Evolutionary conservation across 805 yeast species (phyloP), one percentile per base, ranked within the genome.

Genomic region (Citeromyces nyonsensis): DNA sequence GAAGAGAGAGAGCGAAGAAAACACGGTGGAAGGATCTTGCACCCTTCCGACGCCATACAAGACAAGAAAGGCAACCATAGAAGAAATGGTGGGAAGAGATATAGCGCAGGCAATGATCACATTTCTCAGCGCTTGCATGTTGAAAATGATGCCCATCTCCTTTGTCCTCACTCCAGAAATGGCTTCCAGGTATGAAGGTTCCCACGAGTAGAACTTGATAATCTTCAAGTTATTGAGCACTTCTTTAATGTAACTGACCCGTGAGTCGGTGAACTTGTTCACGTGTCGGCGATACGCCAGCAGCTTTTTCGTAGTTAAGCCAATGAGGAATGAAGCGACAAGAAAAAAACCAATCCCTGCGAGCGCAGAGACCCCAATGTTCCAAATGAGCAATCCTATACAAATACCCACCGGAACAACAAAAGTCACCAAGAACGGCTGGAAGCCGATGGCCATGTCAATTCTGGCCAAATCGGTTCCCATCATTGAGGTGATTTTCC

Each of bases 161-260:
- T 57, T 46, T 0, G 47, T 44, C 48, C 96, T 68, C 18, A 69
- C 59, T 9, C 59, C 62, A 10, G 69, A 45, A 25, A 86, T 65
- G 33, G 64, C 57, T 7, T 62, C 50, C 34, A 63, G 62, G 48
- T 83, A 86, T 1, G 95, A 85, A 24, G 61, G 62, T 54, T 86
- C 96, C 95, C 95, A 86, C 1, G 93, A 81, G 49, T 85, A 86
- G 49, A 68, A 80, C 56, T 86, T 86, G 51, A 86, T 81, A 49
- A 77, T 65, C 46, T 80, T 82, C 64, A 86, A 69, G 40, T 79
- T 73, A 45, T 68, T 73, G 40, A 86, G 59, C 20, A 84, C 69
- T 51, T 86, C 97, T 41, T 81, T 77, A 50, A 84, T 73, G 31
- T 70, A 61, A 30, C 72, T 63, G 14, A 86, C 83, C 45, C 97